Evolutionary conservation across 208 protist genomes (phyloP).

Genomic region (Leishmania lainsoni): DNA sequence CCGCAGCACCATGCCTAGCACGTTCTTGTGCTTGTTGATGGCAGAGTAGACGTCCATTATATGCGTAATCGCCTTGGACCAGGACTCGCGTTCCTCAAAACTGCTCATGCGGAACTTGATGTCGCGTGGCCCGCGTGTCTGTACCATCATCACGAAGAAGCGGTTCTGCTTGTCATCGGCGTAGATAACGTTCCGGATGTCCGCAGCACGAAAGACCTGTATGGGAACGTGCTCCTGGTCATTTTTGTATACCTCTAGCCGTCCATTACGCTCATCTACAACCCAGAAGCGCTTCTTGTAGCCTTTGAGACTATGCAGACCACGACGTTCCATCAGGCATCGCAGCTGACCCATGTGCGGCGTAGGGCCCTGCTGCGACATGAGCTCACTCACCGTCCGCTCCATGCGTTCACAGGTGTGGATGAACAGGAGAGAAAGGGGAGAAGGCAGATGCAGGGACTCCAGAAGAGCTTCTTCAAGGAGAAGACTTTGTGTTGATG

Average conservation of each 20-base stretch:
- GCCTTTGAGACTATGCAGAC: constrained; percentile 37
- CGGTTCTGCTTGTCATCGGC: constrained; percentile 79
- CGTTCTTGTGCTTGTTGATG: constrained; percentile 65
- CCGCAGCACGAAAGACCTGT: constrained; percentile 44
- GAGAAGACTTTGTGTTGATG: background rate
- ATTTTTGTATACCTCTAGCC: constrained; percentile 87
- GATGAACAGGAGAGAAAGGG: background rate
- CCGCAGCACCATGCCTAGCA: constrained; percentile 52
- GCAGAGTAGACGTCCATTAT: constrained; percentile 69
- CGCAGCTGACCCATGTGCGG: constrained; percentile 75
- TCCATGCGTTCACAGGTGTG: constrained; percentile 8
- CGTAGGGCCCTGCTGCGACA: constrained; percentile 22
- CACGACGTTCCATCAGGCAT: constrained; percentile 53
- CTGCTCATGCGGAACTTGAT: constrained; percentile 76
- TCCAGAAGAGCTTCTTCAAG: background rate
- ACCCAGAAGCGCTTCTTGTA: constrained; percentile 90
- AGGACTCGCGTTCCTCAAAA: constrained; percentile 69
- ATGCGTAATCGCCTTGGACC: constrained; percentile 66
- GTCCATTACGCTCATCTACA: constrained; percentile 48
- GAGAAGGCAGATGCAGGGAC: background rate
- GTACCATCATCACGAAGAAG: constrained; percentile 75
- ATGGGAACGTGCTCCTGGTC: constrained; percentile 72
- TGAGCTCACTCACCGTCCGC: constrained; percentile 21
- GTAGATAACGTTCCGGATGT: constrained; percentile 74
- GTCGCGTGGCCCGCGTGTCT: constrained; percentile 42